These are phyloP conservation scores for Oryza brachyantha DNA, from an alignment of 176 grass and related monocot species.

Conservation along the genomic window DNA sequence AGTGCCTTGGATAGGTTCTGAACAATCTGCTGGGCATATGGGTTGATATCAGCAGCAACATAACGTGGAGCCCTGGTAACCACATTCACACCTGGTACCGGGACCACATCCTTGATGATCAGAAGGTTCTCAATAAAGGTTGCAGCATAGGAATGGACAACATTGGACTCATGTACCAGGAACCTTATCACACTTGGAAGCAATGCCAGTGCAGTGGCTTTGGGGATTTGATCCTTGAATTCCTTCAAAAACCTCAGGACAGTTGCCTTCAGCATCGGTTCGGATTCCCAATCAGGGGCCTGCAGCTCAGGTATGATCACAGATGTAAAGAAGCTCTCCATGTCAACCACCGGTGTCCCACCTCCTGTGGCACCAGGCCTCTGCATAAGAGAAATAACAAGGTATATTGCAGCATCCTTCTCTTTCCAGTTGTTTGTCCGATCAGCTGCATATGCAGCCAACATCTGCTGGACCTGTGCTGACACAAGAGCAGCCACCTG, in stretches of 20 bases:
- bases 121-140: conserved; percentile 86
- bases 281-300: conserved; percentile 58
- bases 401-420: conserved; percentile 92
- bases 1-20: conserved; percentile 68
- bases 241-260: conserved; percentile 92
- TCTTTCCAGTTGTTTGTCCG: conserved; percentile 83
- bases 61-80: conserved; percentile 54
- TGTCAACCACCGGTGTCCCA: conserved; percentile 65
- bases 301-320: conserved; percentile 90
- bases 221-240: conserved; percentile 86
- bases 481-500: conserved; percentile 73
- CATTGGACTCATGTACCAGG: conserved; percentile 81
- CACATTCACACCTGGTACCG: conserved; percentile 41
- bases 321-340: conserved; percentile 88
- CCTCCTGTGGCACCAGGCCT: conserved; percentile 64
- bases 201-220: conserved; percentile 52
- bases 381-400: conserved; percentile 83
- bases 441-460: conserved; percentile 62
- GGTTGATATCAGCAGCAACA: conserved; percentile 68
- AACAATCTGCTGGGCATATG: conserved; percentile 75
- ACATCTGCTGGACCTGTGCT: conserved; percentile 79
- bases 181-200: conserved; percentile 70
- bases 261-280: conserved; percentile 93
- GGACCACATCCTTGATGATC: conserved; percentile 61
- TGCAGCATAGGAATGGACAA: conserved; percentile 94